Evolutionary conservation across 2,329 filamentous ascomycete species (phyloP).

Genomic region (Fusarium fracticaudum): DNA sequence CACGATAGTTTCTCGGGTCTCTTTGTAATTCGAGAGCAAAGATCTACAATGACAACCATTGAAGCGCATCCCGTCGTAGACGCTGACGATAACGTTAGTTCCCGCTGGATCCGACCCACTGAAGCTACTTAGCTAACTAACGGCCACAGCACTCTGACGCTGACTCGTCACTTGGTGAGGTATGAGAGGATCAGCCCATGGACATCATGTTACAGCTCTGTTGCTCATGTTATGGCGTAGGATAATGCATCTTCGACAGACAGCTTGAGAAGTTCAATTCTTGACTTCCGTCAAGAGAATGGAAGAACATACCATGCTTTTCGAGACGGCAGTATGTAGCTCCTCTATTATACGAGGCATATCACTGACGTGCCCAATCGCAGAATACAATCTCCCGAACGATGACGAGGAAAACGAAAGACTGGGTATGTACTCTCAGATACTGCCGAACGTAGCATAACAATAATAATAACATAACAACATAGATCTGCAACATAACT

Average conservation of each 20-base stretch:
- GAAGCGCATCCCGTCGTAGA: slow-evolving; percentile 11
- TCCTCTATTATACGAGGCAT: rapidly evolving
- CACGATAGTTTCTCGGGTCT: background rate
- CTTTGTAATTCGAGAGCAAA: background rate
- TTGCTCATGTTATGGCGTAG: background rate
- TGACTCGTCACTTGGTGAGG: background rate
- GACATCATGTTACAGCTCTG: too few relatives aligned
- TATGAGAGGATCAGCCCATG: background rate
- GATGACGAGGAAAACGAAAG: slow-evolving; percentile 12
- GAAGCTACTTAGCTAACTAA: background rate
- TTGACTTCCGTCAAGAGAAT: slow-evolving; percentile 10
- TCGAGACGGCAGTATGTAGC: slow-evolving; percentile 8
- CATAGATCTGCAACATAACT: slow-evolving; percentile 13
- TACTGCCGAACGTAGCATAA: background rate
- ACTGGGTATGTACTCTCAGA: background rate
- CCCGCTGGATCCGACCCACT: too few relatives aligned
- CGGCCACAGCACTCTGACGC: background rate
- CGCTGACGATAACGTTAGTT: slow-evolving; percentile 1
- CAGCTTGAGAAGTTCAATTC: slow-evolving; percentile 17
- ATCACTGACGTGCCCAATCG: background rate
- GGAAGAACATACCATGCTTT: slow-evolving; percentile 21
- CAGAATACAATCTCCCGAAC: slow-evolving; percentile 20
- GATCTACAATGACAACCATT: slow-evolving; percentile 10
- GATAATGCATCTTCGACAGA: slow-evolving; percentile 13
- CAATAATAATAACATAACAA: background rate